Percentiles rank a stretch among this genome's conserved stretches.
Conservation (phyloP, 495 filamentous ascomycete genomes). For the Lasiosphaeria hispida region DNA sequence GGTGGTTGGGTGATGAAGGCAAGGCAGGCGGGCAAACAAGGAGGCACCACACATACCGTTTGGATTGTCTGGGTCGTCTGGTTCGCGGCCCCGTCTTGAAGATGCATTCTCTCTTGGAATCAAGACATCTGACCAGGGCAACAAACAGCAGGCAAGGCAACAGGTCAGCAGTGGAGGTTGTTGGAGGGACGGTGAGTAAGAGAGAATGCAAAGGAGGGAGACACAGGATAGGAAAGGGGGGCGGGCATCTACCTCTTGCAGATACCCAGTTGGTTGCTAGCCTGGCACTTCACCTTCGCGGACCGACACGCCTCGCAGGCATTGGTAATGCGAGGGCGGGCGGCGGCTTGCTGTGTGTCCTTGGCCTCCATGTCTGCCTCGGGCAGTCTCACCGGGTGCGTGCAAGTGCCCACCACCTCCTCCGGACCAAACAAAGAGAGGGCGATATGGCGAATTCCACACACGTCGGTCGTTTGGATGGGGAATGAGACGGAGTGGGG, state of each 20-base stretch:
- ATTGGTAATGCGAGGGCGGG: conserved; percentile 35
- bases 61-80: conserved; percentile 36
- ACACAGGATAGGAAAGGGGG: background rate
- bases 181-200: background rate
- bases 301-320: conserved; percentile 48
- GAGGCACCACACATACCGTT: conserved; percentile 28
- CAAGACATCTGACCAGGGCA: conserved; percentile 37
- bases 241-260: conserved; percentile 40
- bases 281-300: conserved; percentile 47
- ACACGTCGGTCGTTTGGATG: conserved; percentile 1
- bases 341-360: conserved; percentile 1
- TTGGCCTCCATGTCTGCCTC: conserved; percentile 3
- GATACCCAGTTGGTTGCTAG: conserved; percentile 39
- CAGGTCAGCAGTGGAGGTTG: background rate
- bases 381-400: background rate
- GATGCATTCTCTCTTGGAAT: conserved; percentile 49
- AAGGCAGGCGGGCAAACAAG: too few relatives aligned
- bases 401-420: too few relatives aligned
- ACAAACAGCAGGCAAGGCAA: background rate
- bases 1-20: background rate
- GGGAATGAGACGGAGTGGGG: background rate
- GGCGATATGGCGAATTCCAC: background rate
- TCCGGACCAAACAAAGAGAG: too few relatives aligned
- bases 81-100: conserved; percentile 46
- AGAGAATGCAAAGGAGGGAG: background rate